These are phyloP conservation scores for Schwanniomyces vanrijiae DNA, from an alignment of 805 yeast genomes.

Conservation along the genomic window DNA sequence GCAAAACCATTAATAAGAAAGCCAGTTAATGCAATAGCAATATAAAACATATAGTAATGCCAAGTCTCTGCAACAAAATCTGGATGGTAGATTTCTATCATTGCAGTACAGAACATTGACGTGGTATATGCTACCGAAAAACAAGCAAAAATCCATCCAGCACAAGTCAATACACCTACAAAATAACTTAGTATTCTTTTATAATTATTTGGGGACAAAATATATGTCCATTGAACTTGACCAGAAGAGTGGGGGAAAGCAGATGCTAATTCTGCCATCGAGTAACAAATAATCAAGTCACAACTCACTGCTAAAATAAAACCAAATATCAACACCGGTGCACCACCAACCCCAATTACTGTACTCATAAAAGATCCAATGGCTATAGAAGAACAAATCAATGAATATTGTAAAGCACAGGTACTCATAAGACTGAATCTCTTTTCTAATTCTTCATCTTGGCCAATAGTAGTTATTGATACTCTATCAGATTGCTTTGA, in stretches of 20 bases:
- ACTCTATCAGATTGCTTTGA: not conserved
- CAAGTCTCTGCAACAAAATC: conserved; percentile 14
- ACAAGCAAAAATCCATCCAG: conserved; percentile 23
- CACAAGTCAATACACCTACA: conserved; percentile 27
- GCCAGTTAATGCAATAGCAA: conserved; percentile 10
- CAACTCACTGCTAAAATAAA: conserved; percentile 15
- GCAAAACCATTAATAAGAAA: conserved; percentile 12
- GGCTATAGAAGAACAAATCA: conserved; percentile 20
- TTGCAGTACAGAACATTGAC: conserved; percentile 14
- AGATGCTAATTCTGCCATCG: conserved; percentile 30
- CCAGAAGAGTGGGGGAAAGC: conserved; percentile 35
- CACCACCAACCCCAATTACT: conserved; percentile 22
- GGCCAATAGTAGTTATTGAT: not conserved
- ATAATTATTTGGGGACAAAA: conserved; percentile 19
- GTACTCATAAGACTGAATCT: conserved; percentile 16
- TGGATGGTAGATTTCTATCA: conserved; percentile 15
- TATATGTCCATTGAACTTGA: conserved; percentile 33
- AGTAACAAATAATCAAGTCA: conserved; percentile 17
- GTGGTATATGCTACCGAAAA: conserved; percentile 16
- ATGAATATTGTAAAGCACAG: conserved; percentile 15
- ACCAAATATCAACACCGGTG: conserved; percentile 20
- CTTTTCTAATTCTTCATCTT: conserved; percentile 6
- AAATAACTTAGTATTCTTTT: conserved; percentile 26
- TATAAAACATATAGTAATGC: conserved; percentile 17
- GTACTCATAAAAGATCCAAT: conserved; percentile 20